A percentile compares a stretch with the other conserved stretches of the same genome.
Evolutionary conservation across 768 basidiomycete genomes (phyloP).

Genomic region (Stropharia rugosoannulata): DNA sequence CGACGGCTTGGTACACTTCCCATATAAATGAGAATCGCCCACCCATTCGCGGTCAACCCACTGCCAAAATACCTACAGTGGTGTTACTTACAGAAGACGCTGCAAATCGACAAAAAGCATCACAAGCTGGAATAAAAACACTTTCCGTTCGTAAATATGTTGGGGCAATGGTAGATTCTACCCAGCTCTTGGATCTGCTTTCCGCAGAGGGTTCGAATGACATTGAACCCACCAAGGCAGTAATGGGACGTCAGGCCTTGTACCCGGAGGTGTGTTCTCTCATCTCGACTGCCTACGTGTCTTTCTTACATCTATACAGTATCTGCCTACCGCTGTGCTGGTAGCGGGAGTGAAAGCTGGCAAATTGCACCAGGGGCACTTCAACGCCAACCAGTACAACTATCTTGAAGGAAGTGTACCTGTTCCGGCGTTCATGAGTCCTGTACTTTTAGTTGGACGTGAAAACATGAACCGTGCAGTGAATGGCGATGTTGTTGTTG

Average conservation of each 20-base stretch:
- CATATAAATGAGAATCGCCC: slow-evolving; percentile 61
- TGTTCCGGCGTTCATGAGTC: slow-evolving; percentile 70
- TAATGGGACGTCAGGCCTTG: slow-evolving; percentile 51
- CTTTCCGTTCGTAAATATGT: slow-evolving; percentile 84
- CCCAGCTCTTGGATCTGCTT: slow-evolving; percentile 77
- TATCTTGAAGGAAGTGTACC: slow-evolving; percentile 92
- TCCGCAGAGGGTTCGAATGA: slow-evolving; percentile 64
- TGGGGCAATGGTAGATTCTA: slow-evolving; percentile 64
- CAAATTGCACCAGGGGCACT: slow-evolving; percentile 87
- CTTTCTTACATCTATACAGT: slow-evolving; percentile 44
- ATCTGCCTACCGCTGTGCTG: slow-evolving; percentile 70
- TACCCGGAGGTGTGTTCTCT: slow-evolving; percentile 67
- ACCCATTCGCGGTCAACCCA: slow-evolving; percentile 47
- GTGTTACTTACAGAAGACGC: slow-evolving; percentile 90
- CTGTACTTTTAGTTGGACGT: slow-evolving; percentile 81
- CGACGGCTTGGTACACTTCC: slow-evolving; percentile 81
- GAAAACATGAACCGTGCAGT: slow-evolving; percentile 97
- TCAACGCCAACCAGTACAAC: slow-evolving; percentile 94
- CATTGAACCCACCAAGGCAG: slow-evolving; percentile 61
- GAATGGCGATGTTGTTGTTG: slow-evolving; percentile 88
- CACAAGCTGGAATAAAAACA: slow-evolving; percentile 56
- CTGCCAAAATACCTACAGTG: slow-evolving; percentile 52
- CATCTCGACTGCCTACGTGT: not conserved
- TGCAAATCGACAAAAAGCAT: slow-evolving; percentile 77
- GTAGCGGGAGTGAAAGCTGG: slow-evolving; percentile 85